Conservation (phyloP, 2,329 filamentous ascomycete species). For the Penicillium aurantiogriseum region DNA sequence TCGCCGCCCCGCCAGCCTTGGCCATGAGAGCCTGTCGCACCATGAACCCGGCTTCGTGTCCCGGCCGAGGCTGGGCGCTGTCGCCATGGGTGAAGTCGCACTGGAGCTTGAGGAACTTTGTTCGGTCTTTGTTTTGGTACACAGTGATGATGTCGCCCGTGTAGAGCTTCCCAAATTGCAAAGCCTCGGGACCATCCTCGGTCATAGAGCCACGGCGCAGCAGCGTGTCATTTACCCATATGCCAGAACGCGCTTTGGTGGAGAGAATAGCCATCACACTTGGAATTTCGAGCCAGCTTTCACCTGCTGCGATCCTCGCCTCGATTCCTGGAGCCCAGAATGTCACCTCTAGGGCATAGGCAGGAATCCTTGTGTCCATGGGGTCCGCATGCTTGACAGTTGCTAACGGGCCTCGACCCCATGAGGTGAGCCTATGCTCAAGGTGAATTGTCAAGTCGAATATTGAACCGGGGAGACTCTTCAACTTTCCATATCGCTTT, state of each 20-base stretch:
- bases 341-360: constrained; percentile 74
- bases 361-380: constrained; percentile 71
- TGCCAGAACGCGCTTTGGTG: constrained; percentile 73
- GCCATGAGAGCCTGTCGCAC: constrained; percentile 39
- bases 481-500: constrained; percentile 61
- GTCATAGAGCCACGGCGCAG: constrained; percentile 58
- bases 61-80: constrained; percentile 43
- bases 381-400: constrained; percentile 64
- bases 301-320: constrained; percentile 54
- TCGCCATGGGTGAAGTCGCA: constrained; percentile 50
- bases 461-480: constrained; percentile 65
- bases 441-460: constrained; percentile 64
- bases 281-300: constrained; percentile 54
- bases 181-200: constrained; percentile 50
- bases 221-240: constrained; percentile 71
- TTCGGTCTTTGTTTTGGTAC: constrained; percentile 52
- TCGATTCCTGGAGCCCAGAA: constrained; percentile 71
- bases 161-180: constrained; percentile 65
- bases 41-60: constrained; percentile 41
- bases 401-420: constrained; percentile 70
- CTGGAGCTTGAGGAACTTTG: constrained; percentile 42
- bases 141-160: constrained; percentile 75
- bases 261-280: constrained; percentile 70
- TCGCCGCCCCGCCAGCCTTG: constrained; percentile 27
- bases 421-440: constrained; percentile 67